Evolutionary conservation across 345 rosid genomes (phyloP).

Genomic region (Ceriops decandra): DNA sequence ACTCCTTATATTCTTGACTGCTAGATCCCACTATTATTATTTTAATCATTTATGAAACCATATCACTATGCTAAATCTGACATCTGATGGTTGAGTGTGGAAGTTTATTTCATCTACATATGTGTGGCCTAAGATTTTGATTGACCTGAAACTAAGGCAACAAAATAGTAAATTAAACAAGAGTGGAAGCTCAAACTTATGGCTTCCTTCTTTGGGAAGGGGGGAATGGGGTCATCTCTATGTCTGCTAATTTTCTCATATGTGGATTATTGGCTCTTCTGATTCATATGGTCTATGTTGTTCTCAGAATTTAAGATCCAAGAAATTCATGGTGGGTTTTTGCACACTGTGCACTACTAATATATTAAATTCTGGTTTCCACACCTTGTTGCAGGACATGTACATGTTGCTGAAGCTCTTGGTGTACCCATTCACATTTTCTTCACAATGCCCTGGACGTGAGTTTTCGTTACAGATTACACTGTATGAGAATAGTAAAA

Average conservation of each 20-base stretch:
- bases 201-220: too few relatives aligned
- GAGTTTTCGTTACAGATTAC: slow-evolving; percentile 35
- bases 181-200: not conserved
- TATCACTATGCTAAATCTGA: too few relatives aligned
- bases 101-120: not conserved
- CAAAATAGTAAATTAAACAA: not conserved
- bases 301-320: not conserved
- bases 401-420: slow-evolving; percentile 98
- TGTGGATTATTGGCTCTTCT: too few relatives aligned
- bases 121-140: not conserved
- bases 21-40: not conserved
- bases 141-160: not conserved
- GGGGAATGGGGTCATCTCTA: too few relatives aligned
- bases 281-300: too few relatives aligned
- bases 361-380: slow-evolving; percentile 11
- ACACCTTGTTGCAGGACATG: slow-evolving; percentile 64
- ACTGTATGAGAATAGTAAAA: slow-evolving; percentile 6
- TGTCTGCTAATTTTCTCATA: too few relatives aligned
- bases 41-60: not conserved
- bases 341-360: not conserved
- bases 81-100: too few relatives aligned
- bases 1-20: too few relatives aligned
- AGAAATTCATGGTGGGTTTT: not conserved
- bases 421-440: slow-evolving; percentile 94
- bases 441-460: slow-evolving; percentile 99